Evolutionary conservation across 805 yeast genomes (phyloP), one percentile per base, ranked within the genome.

Genomic region (Candida cerambycidarum): DNA sequence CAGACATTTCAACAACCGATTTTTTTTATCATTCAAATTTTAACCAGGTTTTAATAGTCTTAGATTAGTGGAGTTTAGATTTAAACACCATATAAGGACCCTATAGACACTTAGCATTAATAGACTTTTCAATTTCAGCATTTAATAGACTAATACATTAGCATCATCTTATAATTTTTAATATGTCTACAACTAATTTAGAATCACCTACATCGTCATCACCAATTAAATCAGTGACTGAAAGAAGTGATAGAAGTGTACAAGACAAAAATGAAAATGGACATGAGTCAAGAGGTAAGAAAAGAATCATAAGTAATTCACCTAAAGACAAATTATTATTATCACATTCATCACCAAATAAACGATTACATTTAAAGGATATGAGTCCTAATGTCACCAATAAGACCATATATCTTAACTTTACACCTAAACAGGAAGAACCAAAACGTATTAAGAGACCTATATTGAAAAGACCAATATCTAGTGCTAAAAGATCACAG

Each of bases 321-420:
- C 46, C 47, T 4, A 34, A 30, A 17, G 47, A 41, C 4, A 47
- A 47, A 17, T 43, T 38, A 2, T 16, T 16, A 11, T 16, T 24
- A 21, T 8, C 40, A 11, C 40, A 23, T 13, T n/a, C 21, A 5
- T 38, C 52, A 11, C 50, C 52, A 5, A 36, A 50, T 18, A 63
- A 59, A 46, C 45, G 70, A 40, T 47, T 54, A 17, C 56, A 56
- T 39, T 51, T 66, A 34, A 67, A 61, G 39, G 59, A 50, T 42
- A 61, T 66, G 67, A 63, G 69, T 48, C 70, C 71, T 29, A 66
- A 66, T 43, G 67, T 65, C 10, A 32, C 59, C 11, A 51, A 57
- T 17, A 56, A 53, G 42, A 56, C 63, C 9, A 51, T 63, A 19
- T 54, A 59, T 44, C 46, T 59, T n/a, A 49, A 49, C 17, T 44